Conservation (phyloP, 1,284 basidiomycete species). For the Wolfiporia cocos region DNA sequence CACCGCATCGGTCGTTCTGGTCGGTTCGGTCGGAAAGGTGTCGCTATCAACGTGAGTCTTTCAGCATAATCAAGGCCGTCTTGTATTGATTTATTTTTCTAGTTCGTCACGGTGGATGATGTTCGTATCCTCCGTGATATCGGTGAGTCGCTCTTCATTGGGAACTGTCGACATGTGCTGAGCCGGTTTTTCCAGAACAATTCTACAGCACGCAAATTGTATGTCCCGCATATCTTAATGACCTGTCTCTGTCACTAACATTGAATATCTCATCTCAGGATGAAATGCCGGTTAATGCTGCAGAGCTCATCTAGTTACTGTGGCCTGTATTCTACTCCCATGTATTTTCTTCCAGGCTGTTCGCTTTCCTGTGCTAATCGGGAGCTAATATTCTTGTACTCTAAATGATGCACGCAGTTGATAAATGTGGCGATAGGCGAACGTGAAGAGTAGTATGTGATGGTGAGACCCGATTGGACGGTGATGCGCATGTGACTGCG, state of each 20-base stretch:
- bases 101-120: conserved; percentile 92
- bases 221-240: conserved; percentile 30
- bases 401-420: too few relatives aligned
- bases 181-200: conserved; percentile 49
- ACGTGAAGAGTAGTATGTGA: too few relatives aligned
- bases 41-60: conserved; percentile 75
- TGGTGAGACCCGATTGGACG: too few relatives aligned
- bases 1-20: conserved; percentile 96
- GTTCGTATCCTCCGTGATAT: conserved; percentile 89
- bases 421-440: too few relatives aligned
- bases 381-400: conserved; percentile 2
- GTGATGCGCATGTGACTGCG: too few relatives aligned
- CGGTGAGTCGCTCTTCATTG: conserved; percentile 41
- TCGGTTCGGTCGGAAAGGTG: conserved; percentile 93
- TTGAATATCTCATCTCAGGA: conserved; percentile 46
- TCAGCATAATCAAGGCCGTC: background rate
- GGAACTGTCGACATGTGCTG: conserved; percentile 8
- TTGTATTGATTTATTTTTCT: background rate
- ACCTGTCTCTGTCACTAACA: conserved; percentile 8
- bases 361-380: background rate
- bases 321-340: conserved; percentile 35
- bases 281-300: conserved; percentile 92
- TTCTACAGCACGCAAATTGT: conserved; percentile 89
- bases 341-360: conserved; percentile 21
- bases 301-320: conserved; percentile 75